Conservation (phyloP, 2,329 filamentous ascomycete genomes). For the Ophiostoma piceae region DNA sequence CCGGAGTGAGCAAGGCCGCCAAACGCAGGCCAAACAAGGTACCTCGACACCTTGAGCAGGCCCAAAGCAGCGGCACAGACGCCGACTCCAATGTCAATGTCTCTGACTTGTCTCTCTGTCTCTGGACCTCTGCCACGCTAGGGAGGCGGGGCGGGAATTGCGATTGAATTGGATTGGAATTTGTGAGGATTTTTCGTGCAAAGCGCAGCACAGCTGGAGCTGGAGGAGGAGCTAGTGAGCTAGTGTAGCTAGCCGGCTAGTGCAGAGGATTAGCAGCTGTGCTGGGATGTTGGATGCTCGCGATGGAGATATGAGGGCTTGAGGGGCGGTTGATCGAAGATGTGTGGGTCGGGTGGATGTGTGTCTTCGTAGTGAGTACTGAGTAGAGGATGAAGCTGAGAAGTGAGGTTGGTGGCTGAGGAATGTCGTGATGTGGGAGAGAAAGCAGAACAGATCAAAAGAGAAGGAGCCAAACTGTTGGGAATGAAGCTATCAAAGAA, state of each 20-base stretch:
- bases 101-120: background rate
- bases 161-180: constrained; percentile 18
- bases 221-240: background rate
- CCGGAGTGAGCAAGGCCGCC: background rate
- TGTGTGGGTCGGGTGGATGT: constrained; percentile 22
- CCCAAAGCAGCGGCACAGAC: constrained; percentile 9
- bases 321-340: constrained; percentile 22
- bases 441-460: background rate
- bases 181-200: constrained; percentile 19
- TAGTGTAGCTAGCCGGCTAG: constrained; percentile 13
- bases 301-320: constrained; percentile 19
- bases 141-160: constrained; percentile 21
- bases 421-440: background rate
- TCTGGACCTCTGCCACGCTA: background rate
- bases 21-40: constrained; percentile 5
- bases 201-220: constrained; percentile 17
- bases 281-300: constrained; percentile 13
- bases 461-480: background rate
- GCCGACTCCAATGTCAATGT: background rate
- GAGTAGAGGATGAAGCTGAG: background rate
- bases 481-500: background rate
- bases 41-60: constrained; percentile 1
- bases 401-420: background rate
- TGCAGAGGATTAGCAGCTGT: background rate
- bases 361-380: background rate